Evolutionary conservation across 805 yeast genomes (phyloP).

Genomic region (Candida bentonensis): DNA sequence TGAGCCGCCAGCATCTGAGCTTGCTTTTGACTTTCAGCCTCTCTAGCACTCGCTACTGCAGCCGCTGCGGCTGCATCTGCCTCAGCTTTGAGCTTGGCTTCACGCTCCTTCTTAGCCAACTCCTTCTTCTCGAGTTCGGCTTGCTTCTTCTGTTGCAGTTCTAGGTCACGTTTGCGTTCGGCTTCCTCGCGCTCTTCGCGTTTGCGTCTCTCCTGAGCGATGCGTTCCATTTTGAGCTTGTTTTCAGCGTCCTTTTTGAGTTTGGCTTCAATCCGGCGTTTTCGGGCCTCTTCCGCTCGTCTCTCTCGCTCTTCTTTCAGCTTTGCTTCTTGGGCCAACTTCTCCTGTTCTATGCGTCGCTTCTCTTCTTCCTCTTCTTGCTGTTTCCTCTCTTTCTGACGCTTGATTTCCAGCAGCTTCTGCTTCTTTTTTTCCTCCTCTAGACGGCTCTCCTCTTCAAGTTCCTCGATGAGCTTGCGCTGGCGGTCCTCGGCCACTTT

Average conservation of each 20-base stretch:
- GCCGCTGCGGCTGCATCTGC: constrained; percentile 13
- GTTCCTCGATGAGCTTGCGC: constrained; percentile 22
- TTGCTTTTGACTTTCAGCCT: constrained; percentile 4
- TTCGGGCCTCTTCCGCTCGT: background rate
- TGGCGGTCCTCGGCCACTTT: constrained; percentile 59
- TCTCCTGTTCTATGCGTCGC: constrained; percentile 21
- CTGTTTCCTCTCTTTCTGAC: constrained; percentile 26
- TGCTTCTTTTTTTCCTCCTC: constrained; percentile 21
- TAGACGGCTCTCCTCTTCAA: constrained; percentile 19
- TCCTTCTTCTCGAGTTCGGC: constrained; percentile 4
- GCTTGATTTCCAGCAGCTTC: constrained; percentile 27
- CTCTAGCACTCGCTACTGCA: constrained; percentile 5
- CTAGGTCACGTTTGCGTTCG: constrained; percentile 8
- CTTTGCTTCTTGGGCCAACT: constrained; percentile 15
- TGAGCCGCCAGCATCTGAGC: constrained; percentile 2
- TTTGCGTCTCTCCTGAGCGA: constrained; percentile 9
- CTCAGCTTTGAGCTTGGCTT: constrained; percentile 16
- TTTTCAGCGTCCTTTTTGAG: constrained; percentile 14
- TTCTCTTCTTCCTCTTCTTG: constrained; percentile 28
- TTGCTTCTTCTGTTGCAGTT: constrained; percentile 8
- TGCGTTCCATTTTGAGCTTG: constrained; percentile 9
- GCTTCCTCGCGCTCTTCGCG: constrained; percentile 7
- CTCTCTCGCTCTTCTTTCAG: constrained; percentile 13
- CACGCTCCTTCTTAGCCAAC: constrained; percentile 19
- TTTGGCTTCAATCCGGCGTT: constrained; percentile 4